Evolutionary conservation across 148 eudicot species (phyloP).

Genomic region (Agrostemma githago): DNA sequence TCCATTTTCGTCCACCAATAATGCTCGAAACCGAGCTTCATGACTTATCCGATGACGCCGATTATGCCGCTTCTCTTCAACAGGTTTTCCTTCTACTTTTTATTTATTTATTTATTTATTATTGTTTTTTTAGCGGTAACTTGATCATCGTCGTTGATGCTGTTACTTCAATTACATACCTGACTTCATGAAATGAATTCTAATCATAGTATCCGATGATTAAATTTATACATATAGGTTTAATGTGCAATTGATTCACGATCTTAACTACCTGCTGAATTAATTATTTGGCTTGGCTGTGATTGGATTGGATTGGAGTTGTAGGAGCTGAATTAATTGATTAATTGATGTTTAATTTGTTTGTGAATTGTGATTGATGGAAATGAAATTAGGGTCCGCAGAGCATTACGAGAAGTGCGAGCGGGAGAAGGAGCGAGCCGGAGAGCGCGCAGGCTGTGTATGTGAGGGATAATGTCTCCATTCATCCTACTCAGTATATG

Average conservation of each 20-base stretch:
- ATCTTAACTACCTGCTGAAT: too few relatives aligned
- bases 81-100: constrained; percentile 27
- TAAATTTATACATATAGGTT: too few relatives aligned
- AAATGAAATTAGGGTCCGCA: constrained; percentile 33
- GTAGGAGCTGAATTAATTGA: not conserved
- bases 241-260: not conserved
- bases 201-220: not conserved
- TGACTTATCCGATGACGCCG: constrained; percentile 51
- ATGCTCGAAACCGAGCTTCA: constrained; percentile 43
- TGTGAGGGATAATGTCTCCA: constrained; percentile 78
- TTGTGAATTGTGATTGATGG: too few relatives aligned
- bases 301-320: too few relatives aligned
- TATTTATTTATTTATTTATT: not conserved
- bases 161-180: not conserved
- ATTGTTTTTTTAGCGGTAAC: too few relatives aligned
- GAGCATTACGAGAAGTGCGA: constrained; percentile 38
- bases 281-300: too few relatives aligned
- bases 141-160: not conserved
- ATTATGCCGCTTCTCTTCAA: constrained; percentile 51
- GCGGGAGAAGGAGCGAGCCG: constrained; percentile 61
- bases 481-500: constrained; percentile 90
- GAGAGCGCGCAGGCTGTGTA: constrained; percentile 66
- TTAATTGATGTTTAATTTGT: too few relatives aligned
- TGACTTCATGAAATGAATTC: not conserved
- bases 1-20: constrained; percentile 5